phyloP scores from a whole-genome alignment of 192 early-diverging fungal species.

The Obelidium mucronatum region DNA sequence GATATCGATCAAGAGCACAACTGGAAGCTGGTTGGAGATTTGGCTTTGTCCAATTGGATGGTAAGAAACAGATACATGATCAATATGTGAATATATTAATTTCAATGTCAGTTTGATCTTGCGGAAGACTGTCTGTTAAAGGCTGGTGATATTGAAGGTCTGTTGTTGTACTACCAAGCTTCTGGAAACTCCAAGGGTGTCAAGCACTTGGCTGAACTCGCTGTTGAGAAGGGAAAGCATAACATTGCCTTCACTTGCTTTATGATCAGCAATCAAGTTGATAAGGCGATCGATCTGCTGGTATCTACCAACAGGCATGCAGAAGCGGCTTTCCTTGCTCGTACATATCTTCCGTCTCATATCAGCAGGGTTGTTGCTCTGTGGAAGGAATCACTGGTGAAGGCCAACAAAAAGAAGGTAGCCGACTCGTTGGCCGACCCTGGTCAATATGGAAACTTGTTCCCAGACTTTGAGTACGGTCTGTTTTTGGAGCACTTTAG shows the following conservation, averaged over 20 bases:
- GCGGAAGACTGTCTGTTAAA: slow-evolving; percentile 89
- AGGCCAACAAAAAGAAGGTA: slow-evolving; percentile 75
- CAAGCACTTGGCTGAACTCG: slow-evolving; percentile 72
- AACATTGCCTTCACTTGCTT: slow-evolving; percentile 93
- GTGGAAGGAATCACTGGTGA: slow-evolving; percentile 81
- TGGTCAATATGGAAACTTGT: slow-evolving; percentile 81
- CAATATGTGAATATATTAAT: neutral
- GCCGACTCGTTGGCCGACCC: slow-evolving; percentile 92
- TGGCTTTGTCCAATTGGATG: slow-evolving; percentile 87
- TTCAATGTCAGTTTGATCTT: slow-evolving; percentile 67
- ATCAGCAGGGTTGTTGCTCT: slow-evolving; percentile 65
- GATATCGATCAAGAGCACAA: slow-evolving; percentile 85
- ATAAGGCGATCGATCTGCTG: slow-evolving; percentile 86
- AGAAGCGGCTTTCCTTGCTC: slow-evolving; percentile 94
- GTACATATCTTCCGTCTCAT: slow-evolving; percentile 81
- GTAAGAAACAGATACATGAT: slow-evolving; percentile 22
- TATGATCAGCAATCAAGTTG: slow-evolving; percentile 74
- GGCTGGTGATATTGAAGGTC: slow-evolving; percentile 89
- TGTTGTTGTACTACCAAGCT: slow-evolving; percentile 91
- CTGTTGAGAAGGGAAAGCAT: slow-evolving; percentile 79
- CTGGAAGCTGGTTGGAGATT: slow-evolving; percentile 93
- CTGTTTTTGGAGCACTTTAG: slow-evolving; percentile 61
- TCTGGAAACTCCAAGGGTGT: slow-evolving; percentile 84
- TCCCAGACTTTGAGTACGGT: slow-evolving; percentile 79
- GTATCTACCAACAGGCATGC: slow-evolving; percentile 86